phyloP scores from a whole-genome alignment of 1,139 yeast species.

The Yamadazyma kanchanaburiensis region DNA sequence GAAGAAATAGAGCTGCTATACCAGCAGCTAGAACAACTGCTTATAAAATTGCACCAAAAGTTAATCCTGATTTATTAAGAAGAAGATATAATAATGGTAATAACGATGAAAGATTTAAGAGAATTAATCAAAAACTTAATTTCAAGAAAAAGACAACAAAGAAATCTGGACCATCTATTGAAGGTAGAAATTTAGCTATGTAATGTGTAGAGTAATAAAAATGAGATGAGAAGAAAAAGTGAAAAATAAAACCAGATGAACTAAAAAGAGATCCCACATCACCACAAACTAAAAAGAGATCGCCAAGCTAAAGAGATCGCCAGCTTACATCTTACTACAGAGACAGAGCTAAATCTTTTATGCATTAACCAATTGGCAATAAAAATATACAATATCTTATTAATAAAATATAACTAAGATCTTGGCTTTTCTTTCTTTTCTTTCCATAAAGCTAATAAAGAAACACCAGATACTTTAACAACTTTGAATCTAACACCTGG shows the following conservation, averaged over 20 bases:
- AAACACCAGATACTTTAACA: conserved; percentile 99
- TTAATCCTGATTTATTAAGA: conserved; percentile 46
- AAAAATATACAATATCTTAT: conserved; percentile 13
- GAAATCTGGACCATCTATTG: conserved; percentile 76
- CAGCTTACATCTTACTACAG: neutral
- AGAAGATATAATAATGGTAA: conserved; percentile 44
- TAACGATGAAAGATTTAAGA: conserved; percentile 75
- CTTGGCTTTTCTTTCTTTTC: conserved; percentile 99
- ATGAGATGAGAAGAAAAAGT: conserved; percentile 1
- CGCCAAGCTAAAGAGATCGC: neutral
- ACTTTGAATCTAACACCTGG: conserved; percentile 99
- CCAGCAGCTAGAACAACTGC: conserved; percentile 88
- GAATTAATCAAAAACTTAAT: conserved; percentile 58
- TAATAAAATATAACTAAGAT: conserved; percentile 50
- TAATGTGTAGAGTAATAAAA: conserved; percentile 16
- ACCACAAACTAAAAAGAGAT: conserved; percentile 1
- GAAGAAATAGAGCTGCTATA: conserved; percentile 91
- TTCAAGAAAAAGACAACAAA: conserved; percentile 45
- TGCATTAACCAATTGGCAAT: conserved; percentile 15
- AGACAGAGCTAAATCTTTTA: conserved; percentile 7
- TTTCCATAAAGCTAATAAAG: conserved; percentile 99
- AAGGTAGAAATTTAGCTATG: conserved; percentile 63
- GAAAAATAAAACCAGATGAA: neutral
- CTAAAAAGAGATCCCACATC: too few relatives aligned
- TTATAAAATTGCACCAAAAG: conserved; percentile 86